Conservation (phyloP, 495 filamentous ascomycete genomes). For the Daldinia loculata region DNA sequence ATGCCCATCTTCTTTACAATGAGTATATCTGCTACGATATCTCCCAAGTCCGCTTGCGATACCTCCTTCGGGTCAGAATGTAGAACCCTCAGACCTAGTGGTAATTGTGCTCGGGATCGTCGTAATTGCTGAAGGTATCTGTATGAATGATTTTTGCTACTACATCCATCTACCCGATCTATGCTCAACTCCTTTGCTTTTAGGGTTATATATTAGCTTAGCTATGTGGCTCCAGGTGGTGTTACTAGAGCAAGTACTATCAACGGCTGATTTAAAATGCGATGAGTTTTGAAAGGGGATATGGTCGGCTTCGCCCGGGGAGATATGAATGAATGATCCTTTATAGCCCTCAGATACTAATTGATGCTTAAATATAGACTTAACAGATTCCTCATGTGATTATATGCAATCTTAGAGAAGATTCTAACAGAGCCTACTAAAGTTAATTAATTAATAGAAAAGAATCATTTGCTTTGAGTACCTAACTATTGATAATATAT, state of each 20-base stretch:
- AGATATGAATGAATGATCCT: neutral
- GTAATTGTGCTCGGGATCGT: neutral
- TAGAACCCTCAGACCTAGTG: constrained; percentile 30
- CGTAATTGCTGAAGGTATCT: neutral
- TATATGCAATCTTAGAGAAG: neutral
- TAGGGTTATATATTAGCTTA: neutral
- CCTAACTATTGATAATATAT: too few species aligned
- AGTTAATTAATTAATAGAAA: too few species aligned
- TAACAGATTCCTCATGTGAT: neutral
- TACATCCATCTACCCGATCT: neutral
- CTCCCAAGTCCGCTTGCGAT: constrained; percentile 77
- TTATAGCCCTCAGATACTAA: neutral
- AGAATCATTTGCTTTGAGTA: too few species aligned
- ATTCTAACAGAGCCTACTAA: too few species aligned
- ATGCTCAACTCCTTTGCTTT: neutral
- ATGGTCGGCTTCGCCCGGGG: neutral
- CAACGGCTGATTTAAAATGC: neutral
- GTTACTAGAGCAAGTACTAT: neutral
- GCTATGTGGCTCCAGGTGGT: neutral
- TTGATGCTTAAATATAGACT: neutral
- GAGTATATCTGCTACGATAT: constrained; percentile 86
- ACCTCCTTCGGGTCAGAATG: constrained; percentile 74
- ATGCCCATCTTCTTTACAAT: constrained; percentile 62
- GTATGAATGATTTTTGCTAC: neutral
- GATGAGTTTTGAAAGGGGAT: neutral